These are phyloP conservation scores for Beauveria caledonica DNA, from an alignment of 2,329 filamentous ascomycete species.

Conservation along the genomic window DNA sequence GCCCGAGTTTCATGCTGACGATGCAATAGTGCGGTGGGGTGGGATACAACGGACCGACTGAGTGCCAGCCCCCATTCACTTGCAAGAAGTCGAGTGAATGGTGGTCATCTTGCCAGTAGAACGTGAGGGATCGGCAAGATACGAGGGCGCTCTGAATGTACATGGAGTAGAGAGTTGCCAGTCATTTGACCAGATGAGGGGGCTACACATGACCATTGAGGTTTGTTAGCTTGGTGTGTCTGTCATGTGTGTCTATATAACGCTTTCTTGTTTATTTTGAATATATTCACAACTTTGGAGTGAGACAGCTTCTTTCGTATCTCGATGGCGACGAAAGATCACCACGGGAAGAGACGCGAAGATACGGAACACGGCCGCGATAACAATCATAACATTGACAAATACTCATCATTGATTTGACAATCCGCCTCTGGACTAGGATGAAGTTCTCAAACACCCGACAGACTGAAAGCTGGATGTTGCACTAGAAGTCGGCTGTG, in stretches of 20 bases:
- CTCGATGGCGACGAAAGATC: too few relatives aligned
- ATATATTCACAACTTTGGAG: not conserved
- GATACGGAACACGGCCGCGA: too few relatives aligned
- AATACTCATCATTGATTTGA: too few relatives aligned
- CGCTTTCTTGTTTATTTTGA: not conserved
- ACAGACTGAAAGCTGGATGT: too few relatives aligned
- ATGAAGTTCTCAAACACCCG: too few relatives aligned
- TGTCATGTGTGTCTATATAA: not conserved
- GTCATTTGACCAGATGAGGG: not conserved
- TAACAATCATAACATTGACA: too few relatives aligned
- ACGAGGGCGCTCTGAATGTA: not conserved
- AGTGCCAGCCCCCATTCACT: constrained; percentile 1
- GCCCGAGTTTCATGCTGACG: not conserved
- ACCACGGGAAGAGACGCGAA: too few relatives aligned
- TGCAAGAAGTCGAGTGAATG: constrained; percentile 6
- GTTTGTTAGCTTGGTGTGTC: not conserved
- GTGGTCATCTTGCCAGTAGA: constrained; percentile 12
- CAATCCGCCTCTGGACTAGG: too few relatives aligned
- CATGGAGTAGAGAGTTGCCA: not conserved
- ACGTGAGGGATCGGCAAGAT: not conserved
- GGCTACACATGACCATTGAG: not conserved
- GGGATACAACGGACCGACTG: constrained; percentile 9
- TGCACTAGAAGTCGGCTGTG: not conserved
- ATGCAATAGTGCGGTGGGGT: constrained; percentile 3
- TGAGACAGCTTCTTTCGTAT: too few relatives aligned